Percentiles rank a stretch among this genome's conserved stretches.
These are phyloP conservation scores for Cercospora zeae-maydis DNA, from an alignment of 2,329 filamentous ascomycete species.

Conservation along the genomic window DNA sequence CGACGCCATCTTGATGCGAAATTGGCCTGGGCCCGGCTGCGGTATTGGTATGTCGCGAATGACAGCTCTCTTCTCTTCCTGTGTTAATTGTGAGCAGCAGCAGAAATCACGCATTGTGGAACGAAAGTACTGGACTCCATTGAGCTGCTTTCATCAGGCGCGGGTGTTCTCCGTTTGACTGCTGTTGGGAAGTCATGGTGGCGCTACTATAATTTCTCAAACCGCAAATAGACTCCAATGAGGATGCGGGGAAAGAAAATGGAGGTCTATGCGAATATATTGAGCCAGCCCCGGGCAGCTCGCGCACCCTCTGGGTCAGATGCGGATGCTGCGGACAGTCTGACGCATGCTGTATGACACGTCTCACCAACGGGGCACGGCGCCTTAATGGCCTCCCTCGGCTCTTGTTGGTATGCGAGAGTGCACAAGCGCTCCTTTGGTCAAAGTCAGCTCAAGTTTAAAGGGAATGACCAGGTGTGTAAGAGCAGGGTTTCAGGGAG, in stretches of 20 bases:
- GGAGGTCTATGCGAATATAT: neutral
- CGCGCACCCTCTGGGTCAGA: neutral
- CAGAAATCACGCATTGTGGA: neutral
- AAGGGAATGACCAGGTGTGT: too few species aligned
- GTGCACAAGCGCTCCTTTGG: neutral
- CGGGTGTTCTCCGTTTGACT: neutral
- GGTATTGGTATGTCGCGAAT: neutral
- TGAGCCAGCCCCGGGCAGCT: neutral
- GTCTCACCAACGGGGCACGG: neutral
- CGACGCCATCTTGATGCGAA: neutral
- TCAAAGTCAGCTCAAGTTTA: neutral
- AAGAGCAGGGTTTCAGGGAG: too few species aligned
- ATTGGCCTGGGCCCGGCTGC: neutral
- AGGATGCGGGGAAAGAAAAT: neutral
- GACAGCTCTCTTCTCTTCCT: neutral
- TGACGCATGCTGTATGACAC: neutral
- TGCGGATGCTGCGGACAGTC: neutral
- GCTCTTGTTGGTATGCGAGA: neutral
- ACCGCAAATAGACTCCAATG: too few species aligned
- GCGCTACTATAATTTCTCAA: too few species aligned
- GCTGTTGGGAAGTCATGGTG: neutral
- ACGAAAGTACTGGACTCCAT: neutral
- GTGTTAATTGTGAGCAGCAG: neutral
- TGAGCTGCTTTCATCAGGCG: neutral
- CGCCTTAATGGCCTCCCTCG: neutral